Evolutionary conservation across 2,329 filamentous ascomycete species (phyloP).

Genomic region (Fusarium dlaminii): DNA sequence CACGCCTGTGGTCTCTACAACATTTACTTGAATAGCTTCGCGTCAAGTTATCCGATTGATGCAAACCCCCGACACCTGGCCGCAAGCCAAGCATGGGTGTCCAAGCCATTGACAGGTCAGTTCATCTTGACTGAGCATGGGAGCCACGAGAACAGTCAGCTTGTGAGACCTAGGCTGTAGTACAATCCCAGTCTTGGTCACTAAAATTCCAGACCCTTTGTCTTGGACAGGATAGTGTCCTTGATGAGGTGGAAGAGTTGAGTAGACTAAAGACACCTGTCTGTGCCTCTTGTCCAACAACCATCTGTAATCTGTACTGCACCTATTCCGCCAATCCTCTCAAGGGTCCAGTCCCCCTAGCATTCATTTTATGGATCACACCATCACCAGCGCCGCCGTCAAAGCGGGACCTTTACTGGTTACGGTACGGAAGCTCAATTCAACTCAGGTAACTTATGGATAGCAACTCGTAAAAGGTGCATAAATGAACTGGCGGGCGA

Average conservation of each 20-base stretch:
- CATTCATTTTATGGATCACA: constrained; percentile 7
- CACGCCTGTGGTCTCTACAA: constrained; percentile 32
- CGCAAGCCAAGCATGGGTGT: constrained; percentile 33
- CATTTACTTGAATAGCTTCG: neutral
- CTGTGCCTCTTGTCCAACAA: constrained; percentile 10
- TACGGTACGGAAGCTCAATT: constrained; percentile 6
- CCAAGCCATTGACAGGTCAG: constrained; percentile 35
- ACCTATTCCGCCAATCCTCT: constrained; percentile 35
- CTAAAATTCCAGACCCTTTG: constrained; percentile 21
- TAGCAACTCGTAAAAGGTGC: constrained; percentile 27
- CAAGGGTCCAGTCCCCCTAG: constrained; percentile 11
- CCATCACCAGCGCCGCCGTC: constrained; percentile 24
- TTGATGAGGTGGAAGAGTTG: neutral
- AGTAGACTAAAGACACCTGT: neutral
- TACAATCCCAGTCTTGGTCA: constrained; percentile 2
- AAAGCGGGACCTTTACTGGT: constrained; percentile 17
- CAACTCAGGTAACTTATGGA: neutral
- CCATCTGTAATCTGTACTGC: constrained; percentile 16
- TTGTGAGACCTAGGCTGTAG: constrained; percentile 24
- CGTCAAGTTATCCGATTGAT: constrained; percentile 19
- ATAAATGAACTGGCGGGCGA: constrained; percentile 35
- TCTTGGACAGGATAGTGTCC: neutral
- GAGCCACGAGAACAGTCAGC: constrained; percentile 41
- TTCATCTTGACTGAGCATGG: constrained; percentile 36
- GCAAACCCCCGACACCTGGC: constrained; percentile 31